Percentiles rank a stretch among this genome's conserved stretches.
phyloP scores from a whole-genome alignment of 1,284 basidiomycete genomes.

The Phellopilus nigrolimitatus region DNA sequence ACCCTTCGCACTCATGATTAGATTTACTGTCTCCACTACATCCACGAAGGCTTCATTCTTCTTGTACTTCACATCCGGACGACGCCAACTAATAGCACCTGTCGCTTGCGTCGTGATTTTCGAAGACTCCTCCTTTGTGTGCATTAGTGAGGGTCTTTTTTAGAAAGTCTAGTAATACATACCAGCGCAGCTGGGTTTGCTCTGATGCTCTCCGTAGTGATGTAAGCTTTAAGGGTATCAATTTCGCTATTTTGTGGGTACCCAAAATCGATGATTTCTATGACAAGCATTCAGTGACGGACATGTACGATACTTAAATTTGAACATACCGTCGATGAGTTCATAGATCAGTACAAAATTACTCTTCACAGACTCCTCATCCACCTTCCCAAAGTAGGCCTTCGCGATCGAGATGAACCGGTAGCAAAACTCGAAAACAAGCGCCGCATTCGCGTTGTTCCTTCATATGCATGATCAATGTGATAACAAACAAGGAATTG shows the following conservation, averaged over 20 bases:
- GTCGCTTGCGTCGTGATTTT: conserved; percentile 97
- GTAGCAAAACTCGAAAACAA: conserved; percentile 98
- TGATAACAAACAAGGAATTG: neutral
- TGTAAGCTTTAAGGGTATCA: conserved; percentile 96
- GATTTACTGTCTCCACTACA: conserved; percentile 94
- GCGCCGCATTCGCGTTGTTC: conserved; percentile 94
- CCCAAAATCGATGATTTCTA: conserved; percentile 98
- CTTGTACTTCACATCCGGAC: conserved; percentile 93
- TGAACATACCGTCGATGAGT: conserved; percentile 80
- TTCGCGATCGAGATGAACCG: conserved; percentile 91
- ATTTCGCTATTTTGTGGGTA: conserved; percentile 99
- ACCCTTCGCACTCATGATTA: conserved; percentile 97
- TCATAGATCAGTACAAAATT: conserved; percentile 98
- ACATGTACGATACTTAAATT: neutral
- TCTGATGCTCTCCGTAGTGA: conserved; percentile 95
- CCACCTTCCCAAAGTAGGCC: conserved; percentile 96
- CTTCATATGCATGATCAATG: conserved; percentile 37
- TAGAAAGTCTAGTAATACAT: conserved; percentile 27
- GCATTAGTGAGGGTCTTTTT: conserved; percentile 10
- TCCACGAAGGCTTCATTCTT: conserved; percentile 99
- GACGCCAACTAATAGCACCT: conserved; percentile 89
- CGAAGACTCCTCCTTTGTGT: conserved; percentile 82
- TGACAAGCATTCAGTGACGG: neutral
- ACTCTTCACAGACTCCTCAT: conserved; percentile 98
- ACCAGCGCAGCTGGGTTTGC: conserved; percentile 79